Percentiles rank a stretch among this genome's conserved stretches.
These are phyloP conservation scores for Heliamphora exappendiculata DNA, from an alignment of 148 eudicot genomes.

Conservation along the genomic window DNA sequence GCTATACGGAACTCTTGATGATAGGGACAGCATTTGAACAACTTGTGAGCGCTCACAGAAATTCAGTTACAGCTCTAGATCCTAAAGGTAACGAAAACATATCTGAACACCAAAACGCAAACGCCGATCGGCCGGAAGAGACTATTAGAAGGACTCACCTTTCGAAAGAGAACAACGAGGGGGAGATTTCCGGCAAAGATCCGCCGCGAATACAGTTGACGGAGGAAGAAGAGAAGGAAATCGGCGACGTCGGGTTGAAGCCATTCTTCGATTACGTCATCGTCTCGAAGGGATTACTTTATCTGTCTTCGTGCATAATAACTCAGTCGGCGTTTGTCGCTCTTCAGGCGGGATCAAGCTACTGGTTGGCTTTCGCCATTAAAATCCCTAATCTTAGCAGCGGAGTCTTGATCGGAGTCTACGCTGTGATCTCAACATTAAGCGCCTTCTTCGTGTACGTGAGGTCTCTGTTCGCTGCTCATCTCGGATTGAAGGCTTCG, in stretches of 20 bases:
- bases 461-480: slow-evolving; percentile 39
- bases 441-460: slow-evolving; percentile 43
- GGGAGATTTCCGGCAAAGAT: slow-evolving; percentile 20
- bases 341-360: slow-evolving; percentile 45
- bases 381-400: slow-evolving; percentile 31
- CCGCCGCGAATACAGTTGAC: slow-evolving; percentile 35
- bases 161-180: slow-evolving; percentile 27
- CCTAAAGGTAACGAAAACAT: slow-evolving; percentile 9
- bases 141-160: neutral
- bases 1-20: slow-evolving; percentile 38
- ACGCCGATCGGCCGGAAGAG: slow-evolving; percentile 1
- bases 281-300: slow-evolving; percentile 35
- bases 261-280: slow-evolving; percentile 37
- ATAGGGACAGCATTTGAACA: slow-evolving; percentile 52
- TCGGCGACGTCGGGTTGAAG: slow-evolving; percentile 45
- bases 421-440: slow-evolving; percentile 31
- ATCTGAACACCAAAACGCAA: neutral
- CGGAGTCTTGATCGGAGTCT: slow-evolving; percentile 30
- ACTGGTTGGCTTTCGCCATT: slow-evolving; percentile 50
- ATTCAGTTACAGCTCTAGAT: slow-evolving; percentile 25
- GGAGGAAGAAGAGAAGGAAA: slow-evolving; percentile 54
- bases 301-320: slow-evolving; percentile 13
- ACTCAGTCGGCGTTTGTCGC: slow-evolving; percentile 32
- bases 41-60: slow-evolving; percentile 58
- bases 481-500: slow-evolving; percentile 52